Evolutionary conservation across 2,329 filamentous ascomycete genomes (phyloP), one percentile per base, ranked within the genome.

Genomic region (Fusarium compactum): DNA sequence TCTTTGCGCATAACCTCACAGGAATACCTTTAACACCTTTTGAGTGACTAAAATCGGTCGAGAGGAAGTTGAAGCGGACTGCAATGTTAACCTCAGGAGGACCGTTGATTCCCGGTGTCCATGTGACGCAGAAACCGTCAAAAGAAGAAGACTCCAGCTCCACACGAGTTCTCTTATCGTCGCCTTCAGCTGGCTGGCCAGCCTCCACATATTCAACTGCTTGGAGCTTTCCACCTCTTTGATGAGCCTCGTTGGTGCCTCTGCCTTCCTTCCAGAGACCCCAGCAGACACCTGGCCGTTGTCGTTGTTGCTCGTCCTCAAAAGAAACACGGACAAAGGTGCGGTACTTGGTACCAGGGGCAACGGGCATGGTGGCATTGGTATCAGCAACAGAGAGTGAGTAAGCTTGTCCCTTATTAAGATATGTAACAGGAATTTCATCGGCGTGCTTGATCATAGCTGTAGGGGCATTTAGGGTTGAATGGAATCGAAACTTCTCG

Each of bases 1-100:
- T 98, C 81, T 98, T 98, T 16, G 95, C 90, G 79, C 95, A 98
- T 1, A 98, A 86, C 58, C 96, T 86, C 7, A 99, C 95, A 0
- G 96, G 95, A 70, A 98, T 98, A 38, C 96, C 96, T 81, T 98
- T 99, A 51, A 99, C 96, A 47, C 96, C 96, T 78, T 99, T 99
- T 12, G 96, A 98, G 78, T 98, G 96, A 79, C 95, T 98, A 78
- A 98, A 99, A 78, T 99, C 96, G 11, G 96, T 99, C 1, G 96
- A 99, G 1, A 99, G 85, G 78, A 99, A 99, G 82, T 99, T 99
- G 85, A 98, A 99, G 47, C 96, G 92, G 15, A 98, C 93, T 11
- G 94, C 92, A 59, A 99, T 89, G 51, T 90, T 92, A 79, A 94
- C 96, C 74, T 98, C 94, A 6, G 91, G 84, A 0, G 84, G 81